A percentile compares a stretch with the other conserved stretches of the same genome.
phyloP scores from a whole-genome alignment of 1,284 basidiomycete species.

The Leccinum proliferum region DNA sequence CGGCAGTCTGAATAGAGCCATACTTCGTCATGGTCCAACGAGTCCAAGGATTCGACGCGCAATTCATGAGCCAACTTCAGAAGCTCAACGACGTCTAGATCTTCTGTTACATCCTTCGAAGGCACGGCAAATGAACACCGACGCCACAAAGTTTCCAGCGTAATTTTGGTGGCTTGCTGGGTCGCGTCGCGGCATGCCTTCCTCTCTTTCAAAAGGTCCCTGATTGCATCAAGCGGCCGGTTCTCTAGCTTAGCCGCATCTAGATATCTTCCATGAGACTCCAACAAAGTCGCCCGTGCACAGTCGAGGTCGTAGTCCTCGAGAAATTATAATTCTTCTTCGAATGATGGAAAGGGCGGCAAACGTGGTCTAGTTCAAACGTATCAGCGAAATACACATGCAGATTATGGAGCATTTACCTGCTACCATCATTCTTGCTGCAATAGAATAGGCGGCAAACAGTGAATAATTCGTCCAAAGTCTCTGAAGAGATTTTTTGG shows the following conservation, averaged over 20 bases:
- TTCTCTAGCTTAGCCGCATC: conserved; percentile 57
- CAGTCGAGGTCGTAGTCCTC: conserved; percentile 51
- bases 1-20: neutral
- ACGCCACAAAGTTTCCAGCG: conserved; percentile 23
- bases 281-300: conserved; percentile 46
- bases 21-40: conserved; percentile 17
- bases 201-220: conserved; percentile 37
- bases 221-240: conserved; percentile 42
- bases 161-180: conserved; percentile 27
- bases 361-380: conserved; percentile 35
- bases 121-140: conserved; percentile 21
- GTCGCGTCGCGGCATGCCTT: conserved; percentile 23
- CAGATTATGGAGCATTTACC: conserved; percentile 12
- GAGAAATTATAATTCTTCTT: conserved; percentile 54
- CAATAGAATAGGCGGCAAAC: conserved; percentile 52
- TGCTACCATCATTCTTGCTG: conserved; percentile 31
- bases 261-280: conserved; percentile 34
- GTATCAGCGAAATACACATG: conserved; percentile 1
- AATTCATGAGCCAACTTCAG: conserved; percentile 18
- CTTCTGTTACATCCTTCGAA: conserved; percentile 5
- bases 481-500: conserved; percentile 27
- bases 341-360: conserved; percentile 46
- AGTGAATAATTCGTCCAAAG: conserved; percentile 38
- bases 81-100: conserved; percentile 11
- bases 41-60: conserved; percentile 10